These are phyloP conservation scores for Russula ochroleuca DNA, from an alignment of 768 basidiomycete species.

Conservation along the genomic window DNA sequence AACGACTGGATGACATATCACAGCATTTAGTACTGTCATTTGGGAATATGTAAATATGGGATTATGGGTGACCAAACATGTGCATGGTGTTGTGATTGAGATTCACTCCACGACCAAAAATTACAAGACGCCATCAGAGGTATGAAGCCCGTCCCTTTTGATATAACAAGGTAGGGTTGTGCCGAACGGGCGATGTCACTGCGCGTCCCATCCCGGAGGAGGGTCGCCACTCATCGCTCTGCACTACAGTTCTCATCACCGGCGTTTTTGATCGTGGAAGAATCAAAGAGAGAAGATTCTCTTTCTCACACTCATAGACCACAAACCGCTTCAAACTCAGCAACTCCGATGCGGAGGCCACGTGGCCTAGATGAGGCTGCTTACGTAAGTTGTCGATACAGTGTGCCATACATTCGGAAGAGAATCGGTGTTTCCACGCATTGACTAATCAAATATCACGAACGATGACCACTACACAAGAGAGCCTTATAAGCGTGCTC, in stretches of 20 bases:
- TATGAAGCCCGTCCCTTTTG: conserved; percentile 29
- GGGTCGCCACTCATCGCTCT: conserved; percentile 28
- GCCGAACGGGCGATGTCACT: conserved; percentile 30
- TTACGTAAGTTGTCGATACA: too few species aligned
- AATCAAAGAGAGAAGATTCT: conserved; percentile 31
- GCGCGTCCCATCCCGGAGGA: conserved; percentile 23
- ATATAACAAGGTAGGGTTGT: conserved; percentile 30
- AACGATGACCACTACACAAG: not conserved
- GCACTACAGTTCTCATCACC: conserved; percentile 29
- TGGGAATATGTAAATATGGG: not conserved
- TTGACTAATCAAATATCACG: too few species aligned
- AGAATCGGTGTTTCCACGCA: too few species aligned
- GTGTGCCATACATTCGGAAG: too few species aligned
- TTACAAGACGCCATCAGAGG: conserved; percentile 28
- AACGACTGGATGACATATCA: not conserved
- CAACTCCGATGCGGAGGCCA: not conserved
- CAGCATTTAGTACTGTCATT: not conserved
- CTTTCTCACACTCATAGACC: not conserved
- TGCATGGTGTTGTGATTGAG: not conserved
- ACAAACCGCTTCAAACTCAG: not conserved
- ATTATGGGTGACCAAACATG: not conserved
- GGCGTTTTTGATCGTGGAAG: conserved; percentile 48
- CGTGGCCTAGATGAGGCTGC: not conserved
- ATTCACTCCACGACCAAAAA: conserved; percentile 19
- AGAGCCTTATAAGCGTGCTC: conserved; percentile 56